Base-by-base conservation (phyloP, 306 rosid genomes). In the Erythrophleum fordii region DNA sequence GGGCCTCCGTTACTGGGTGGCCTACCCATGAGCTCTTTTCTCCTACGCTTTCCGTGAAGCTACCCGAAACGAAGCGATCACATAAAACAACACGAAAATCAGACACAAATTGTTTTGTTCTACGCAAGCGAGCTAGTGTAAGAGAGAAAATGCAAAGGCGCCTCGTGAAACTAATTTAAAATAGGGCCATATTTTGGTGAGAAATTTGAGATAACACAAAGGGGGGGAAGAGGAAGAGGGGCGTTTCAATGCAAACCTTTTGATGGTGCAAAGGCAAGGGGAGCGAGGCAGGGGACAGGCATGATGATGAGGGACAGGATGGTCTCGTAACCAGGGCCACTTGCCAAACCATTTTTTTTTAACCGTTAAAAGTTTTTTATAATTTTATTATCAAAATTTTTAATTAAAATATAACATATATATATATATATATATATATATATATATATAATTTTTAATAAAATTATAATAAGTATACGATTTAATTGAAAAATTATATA, bases 1-100 rank as follows among this genome's bases (percentile, higher is more conserved):
- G 99, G 99, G 82, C 92, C 93, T 82, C 99, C 99, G 68, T 92
- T 95, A 44, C 97, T 89, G 51, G 98, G 98, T 75, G 97, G 99
- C 84, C 98, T 86, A 87, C 99, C 99, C 99, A 95, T 95, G 41
- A 29, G 34, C 31, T n/a, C 56, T 73, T 68, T 12, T 16, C 60
- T 49, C 41, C 61, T 23, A 17, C 8, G 44, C 66, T 60, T 5
- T n/a, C 49, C 49, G 48, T 20, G 74, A 68, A 60, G 59, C 67
- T 60, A 22, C 42, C n/a, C 31, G 23, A 51, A 29, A 69, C 39
- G 26, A 51, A 17, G 29, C 55, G 48, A 56, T 35, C 29, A 8
- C 70, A 25, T 5, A 23, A 65, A 49, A 44, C 67, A 35, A 6
- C 8, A 41, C 0, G 22, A 53, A 77, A 70, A 51, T 11, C 29